Conservation (phyloP, 129 eudicot species). For the Flaveria brownii region DNA sequence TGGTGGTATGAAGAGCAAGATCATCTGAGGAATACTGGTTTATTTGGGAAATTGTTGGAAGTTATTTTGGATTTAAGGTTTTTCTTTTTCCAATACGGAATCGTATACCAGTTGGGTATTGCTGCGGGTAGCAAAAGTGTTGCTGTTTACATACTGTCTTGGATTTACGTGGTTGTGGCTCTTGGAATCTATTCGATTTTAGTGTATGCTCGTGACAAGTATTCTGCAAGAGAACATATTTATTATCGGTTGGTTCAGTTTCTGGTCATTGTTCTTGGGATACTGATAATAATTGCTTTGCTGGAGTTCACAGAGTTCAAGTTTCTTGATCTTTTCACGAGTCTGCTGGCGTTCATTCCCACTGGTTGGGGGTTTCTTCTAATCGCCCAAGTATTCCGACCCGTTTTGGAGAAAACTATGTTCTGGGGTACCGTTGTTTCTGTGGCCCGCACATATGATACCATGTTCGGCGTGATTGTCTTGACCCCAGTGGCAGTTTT, state of each 20-base stretch:
- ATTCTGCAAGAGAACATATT: slow-evolving; percentile 74
- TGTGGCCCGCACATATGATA: slow-evolving; percentile 81
- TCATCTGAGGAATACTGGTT: slow-evolving; percentile 86
- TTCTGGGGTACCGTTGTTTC: slow-evolving; percentile 72
- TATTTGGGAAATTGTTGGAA: slow-evolving; percentile 77
- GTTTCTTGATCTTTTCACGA: slow-evolving; percentile 71
- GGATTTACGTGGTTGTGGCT: slow-evolving; percentile 72
- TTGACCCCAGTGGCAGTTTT: slow-evolving; percentile 77
- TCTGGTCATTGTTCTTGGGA: slow-evolving; percentile 55
- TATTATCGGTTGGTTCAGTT: slow-evolving; percentile 93
- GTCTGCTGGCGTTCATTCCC: slow-evolving; percentile 85
- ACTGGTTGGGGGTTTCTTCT: slow-evolving; percentile 94
- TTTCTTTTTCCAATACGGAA: slow-evolving; percentile 92
- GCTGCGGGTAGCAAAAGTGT: slow-evolving; percentile 73
- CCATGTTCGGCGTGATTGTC: slow-evolving; percentile 81
- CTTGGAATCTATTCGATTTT: slow-evolving; percentile 50
- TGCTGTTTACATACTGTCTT: slow-evolving; percentile 81
- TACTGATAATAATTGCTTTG: slow-evolving; percentile 59
- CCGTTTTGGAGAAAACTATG: slow-evolving; percentile 56
- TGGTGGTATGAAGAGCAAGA: slow-evolving; percentile 99
- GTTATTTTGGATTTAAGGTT: slow-evolving; percentile 72
- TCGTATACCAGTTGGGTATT: slow-evolving; percentile 85
- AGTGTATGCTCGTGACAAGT: slow-evolving; percentile 71
- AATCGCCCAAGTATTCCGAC: slow-evolving; percentile 80
- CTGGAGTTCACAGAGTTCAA: slow-evolving; percentile 59